Base-by-base conservation (phyloP, 164 flowering plant genomes). In the Echeveria elegans region DNA sequence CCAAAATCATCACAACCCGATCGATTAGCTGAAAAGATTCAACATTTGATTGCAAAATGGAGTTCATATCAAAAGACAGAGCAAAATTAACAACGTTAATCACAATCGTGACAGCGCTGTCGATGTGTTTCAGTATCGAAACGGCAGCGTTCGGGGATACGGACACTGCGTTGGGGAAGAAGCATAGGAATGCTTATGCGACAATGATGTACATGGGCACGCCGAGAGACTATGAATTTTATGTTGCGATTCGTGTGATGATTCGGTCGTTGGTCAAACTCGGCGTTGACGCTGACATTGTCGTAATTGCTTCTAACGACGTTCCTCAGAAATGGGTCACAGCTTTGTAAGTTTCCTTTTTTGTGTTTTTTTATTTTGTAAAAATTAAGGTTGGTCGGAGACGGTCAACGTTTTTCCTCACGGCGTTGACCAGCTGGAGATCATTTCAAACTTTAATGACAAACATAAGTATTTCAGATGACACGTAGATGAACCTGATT, bases 191-290 rank as follows among this genome's bases (percentile, higher is more conserved):
- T 69, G 98, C 98, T 0, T 93, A 93, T 67, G 98, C 88, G 43
- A 74, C 97, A 70, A 93, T 90, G 98, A 93, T 93, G 98, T 93
- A 93, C 68, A 86, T 93, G 97, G 98, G 98, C 23, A 93, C 98
- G 34, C 97, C 97, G 18, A 83, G 98, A 48, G 98, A 90, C 78
- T 91, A 91, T 73, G 98, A 94, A 84, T 94, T 88, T 78, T 91
- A 91, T 75, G 82, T 91, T 1, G 98, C 97, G 29, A 80, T 81
- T 16, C 85, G 98, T 32, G 98, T 94, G 69, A 67, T 94, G 83
- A 78, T 94, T 70, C 78, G 87, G 81, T 93, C 97, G 24, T 82
- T 93, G 3, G 50, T 45, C 12, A 56, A 70, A 47, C 87, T 87
- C 60, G 62, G 71, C 26, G 92, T 80, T 11, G 80, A 86, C 11